Evolutionary conservation across 2,329 filamentous ascomycete genomes (phyloP).

Genomic region (Beauveria pseudobassiana): DNA sequence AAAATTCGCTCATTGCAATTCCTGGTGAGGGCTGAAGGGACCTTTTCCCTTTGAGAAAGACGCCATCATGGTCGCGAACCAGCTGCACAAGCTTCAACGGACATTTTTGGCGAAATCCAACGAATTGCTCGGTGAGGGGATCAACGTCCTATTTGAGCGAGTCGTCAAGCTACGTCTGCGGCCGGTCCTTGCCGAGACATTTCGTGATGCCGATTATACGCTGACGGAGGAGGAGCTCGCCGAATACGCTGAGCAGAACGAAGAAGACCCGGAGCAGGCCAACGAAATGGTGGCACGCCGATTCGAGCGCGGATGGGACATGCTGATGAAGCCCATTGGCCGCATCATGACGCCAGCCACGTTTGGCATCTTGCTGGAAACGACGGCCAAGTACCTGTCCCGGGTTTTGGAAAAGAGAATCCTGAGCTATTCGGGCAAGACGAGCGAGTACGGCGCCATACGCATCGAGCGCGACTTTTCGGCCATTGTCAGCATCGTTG

Average conservation of each 20-base stretch:
- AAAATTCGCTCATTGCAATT: conserved; percentile 26
- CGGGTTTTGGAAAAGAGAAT: conserved; percentile 81
- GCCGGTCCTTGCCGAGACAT: conserved; percentile 78
- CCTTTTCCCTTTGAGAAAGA: conserved; percentile 79
- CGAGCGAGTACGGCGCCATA: conserved; percentile 75
- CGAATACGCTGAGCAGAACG: conserved; percentile 46
- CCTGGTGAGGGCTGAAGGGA: conserved; percentile 44
- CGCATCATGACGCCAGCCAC: conserved; percentile 74
- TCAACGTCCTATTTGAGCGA: conserved; percentile 79
- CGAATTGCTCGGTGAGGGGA: conserved; percentile 76
- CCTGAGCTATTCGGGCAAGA: conserved; percentile 68
- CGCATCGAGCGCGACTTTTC: conserved; percentile 78
- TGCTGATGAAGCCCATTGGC: conserved; percentile 74
- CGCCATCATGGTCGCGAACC: conserved; percentile 57
- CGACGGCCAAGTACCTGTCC: conserved; percentile 67
- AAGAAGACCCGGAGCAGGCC: conserved; percentile 44
- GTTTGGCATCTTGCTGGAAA: conserved; percentile 67
- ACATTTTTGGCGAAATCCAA: conserved; percentile 70
- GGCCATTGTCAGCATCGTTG: conserved; percentile 62
- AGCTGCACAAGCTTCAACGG: conserved; percentile 60
- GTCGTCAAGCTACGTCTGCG: conserved; percentile 80
- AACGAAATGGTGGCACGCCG: conserved; percentile 66
- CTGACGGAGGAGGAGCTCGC: conserved; percentile 54
- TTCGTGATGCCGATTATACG: conserved; percentile 85
- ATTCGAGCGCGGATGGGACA: conserved; percentile 81